Evolutionary conservation across 139 green algal species (phyloP), one percentile per base, ranked within the genome.

Genomic region (Desmodesmus armatus): DNA sequence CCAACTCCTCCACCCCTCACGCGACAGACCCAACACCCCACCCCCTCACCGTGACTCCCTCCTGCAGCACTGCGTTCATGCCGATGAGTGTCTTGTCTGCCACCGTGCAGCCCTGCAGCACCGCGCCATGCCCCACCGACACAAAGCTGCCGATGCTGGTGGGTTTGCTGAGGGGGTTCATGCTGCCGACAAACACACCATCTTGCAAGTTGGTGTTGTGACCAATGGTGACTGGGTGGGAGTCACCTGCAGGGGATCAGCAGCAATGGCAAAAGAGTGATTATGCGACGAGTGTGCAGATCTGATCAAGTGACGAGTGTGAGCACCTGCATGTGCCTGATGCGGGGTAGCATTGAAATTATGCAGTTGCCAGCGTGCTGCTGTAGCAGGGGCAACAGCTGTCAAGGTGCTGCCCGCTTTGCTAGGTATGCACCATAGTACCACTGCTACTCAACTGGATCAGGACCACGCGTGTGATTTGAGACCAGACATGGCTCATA

Each of bases 121-220:
- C 91, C 1, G 93, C 95, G 31, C 89, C 89, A 77, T 98, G 96
- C 3, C 95, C 96, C 19, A 98, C 82, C 2, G 97, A 98, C 33
- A 99, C 97, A 40, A 95, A 89, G 60, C 93, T 88, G 69, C 97
- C 97, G 43, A 99, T 96, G 51, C 71, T 91, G 29, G 93, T 96
- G 27, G 92, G 81, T 19, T 47, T 43, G 29, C 63, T 71, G 82
- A 15, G 37, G 23, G 69, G 58, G 55, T 17, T 72, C 2, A 84
- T 49, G 0, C 90, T 93, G 37, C 91, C 91, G n/a, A 99, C 91
- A 5, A 94, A 93, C 23, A 88, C 91, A 51, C 93, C 93, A 79
- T 99, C 97, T 92, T 99, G 97, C 66, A 99, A 93, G 91, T 99
- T 99, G 79, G 90, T 96, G 81, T 91, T 90, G 6, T 89, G 76